Conservation (phyloP, 768 basidiomycete species). For the Amanita subjunquillea region DNA sequence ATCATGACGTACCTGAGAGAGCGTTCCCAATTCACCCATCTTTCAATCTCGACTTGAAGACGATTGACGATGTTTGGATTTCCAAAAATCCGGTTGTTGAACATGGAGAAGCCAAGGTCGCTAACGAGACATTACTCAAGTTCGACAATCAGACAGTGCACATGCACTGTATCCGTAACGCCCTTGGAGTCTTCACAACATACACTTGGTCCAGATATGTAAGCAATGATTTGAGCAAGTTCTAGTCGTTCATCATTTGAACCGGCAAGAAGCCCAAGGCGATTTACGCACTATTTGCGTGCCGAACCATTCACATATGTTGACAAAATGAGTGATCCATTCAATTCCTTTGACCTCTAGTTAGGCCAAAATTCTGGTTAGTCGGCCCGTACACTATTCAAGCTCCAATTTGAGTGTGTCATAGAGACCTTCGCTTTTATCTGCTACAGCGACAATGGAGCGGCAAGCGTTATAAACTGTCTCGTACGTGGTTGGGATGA, state of each 20-base stretch:
- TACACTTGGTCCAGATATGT: conserved; percentile 67
- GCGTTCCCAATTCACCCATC: conserved; percentile 51
- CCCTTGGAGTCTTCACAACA: conserved; percentile 28
- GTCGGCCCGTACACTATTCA: conserved; percentile 36
- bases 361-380: conserved; percentile 28
- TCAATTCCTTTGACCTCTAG: conserved; percentile 23
- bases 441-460: conserved; percentile 38
- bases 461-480: conserved; percentile 47
- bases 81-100: conserved; percentile 40
- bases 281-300: conserved; percentile 42
- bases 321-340: conserved; percentile 53
- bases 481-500: conserved; percentile 42
- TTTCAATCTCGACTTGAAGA: conserved; percentile 32
- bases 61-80: conserved; percentile 30
- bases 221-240: conserved; percentile 49
- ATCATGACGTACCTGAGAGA: conserved; percentile 20
- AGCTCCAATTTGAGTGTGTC: conserved; percentile 48
- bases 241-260: conserved; percentile 22
- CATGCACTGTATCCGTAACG: conserved; percentile 36
- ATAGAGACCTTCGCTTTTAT: conserved; percentile 50
- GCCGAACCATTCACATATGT: conserved; percentile 54
- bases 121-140: conserved; percentile 20
- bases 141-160: not conserved
- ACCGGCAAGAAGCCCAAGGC: not conserved
- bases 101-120: conserved; percentile 47